These are phyloP conservation scores for Myochromella boudieri DNA, from an alignment of 768 basidiomycete genomes.

Conservation along the genomic window DNA sequence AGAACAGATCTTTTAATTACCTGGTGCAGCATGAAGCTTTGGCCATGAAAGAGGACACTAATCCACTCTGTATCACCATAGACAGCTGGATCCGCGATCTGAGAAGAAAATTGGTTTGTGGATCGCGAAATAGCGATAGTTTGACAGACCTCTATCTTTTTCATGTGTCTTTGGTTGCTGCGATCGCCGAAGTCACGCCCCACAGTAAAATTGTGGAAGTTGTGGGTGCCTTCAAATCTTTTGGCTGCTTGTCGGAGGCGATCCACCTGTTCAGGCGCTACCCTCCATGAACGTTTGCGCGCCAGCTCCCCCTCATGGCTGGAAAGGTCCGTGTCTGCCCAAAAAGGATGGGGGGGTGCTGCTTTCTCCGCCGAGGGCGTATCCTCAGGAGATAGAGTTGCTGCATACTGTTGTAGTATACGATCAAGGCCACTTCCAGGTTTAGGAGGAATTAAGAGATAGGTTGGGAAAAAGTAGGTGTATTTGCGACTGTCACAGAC, in stretches of 20 bases:
- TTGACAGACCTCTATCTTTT: slow-evolving; percentile 66
- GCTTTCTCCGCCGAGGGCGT: slow-evolving; percentile 13
- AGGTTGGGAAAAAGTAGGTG: slow-evolving; percentile 95
- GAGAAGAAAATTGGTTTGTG: neutral
- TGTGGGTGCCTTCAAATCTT: slow-evolving; percentile 86
- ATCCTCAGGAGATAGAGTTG: slow-evolving; percentile 23
- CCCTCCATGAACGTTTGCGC: slow-evolving; percentile 76
- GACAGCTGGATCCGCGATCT: slow-evolving; percentile 86
- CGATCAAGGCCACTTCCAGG: slow-evolving; percentile 65
- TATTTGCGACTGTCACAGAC: slow-evolving; percentile 95
- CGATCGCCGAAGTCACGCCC: slow-evolving; percentile 81
- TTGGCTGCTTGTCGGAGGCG: slow-evolving; percentile 54
- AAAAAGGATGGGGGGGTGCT: slow-evolving; percentile 55
- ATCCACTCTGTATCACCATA: slow-evolving; percentile 95
- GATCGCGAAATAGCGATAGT: neutral
- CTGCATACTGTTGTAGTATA: slow-evolving; percentile 34
- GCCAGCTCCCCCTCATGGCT: slow-evolving; percentile 56
- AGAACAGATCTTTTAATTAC: slow-evolving; percentile 41
- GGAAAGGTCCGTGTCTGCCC: slow-evolving; percentile 44
- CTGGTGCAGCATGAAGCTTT: slow-evolving; percentile 99
- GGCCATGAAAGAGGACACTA: slow-evolving; percentile 89
- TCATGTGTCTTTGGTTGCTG: slow-evolving; percentile 86
- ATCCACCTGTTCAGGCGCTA: slow-evolving; percentile 50
- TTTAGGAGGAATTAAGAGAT: slow-evolving; percentile 88
- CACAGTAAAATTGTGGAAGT: slow-evolving; percentile 97